phyloP scores from a whole-genome alignment of 1,284 basidiomycete species.

The Cryptococcus sp. region DNA sequence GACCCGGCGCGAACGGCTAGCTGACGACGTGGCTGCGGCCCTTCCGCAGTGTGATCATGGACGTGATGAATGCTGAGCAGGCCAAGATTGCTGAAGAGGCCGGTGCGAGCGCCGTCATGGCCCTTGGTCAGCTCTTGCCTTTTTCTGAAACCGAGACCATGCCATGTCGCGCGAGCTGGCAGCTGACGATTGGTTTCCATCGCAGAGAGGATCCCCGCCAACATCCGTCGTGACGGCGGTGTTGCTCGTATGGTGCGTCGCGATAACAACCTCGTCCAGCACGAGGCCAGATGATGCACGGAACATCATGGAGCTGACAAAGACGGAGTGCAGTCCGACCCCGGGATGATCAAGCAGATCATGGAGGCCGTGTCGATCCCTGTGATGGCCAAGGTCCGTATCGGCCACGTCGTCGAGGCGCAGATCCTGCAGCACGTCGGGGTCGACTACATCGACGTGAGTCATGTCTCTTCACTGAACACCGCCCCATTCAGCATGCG shows the following conservation, averaged over 20 bases:
- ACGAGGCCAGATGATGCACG: background rate
- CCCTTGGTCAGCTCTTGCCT: constrained; percentile 53
- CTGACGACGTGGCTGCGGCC: background rate
- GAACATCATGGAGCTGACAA: background rate
- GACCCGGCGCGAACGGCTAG: background rate
- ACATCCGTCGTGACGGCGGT: constrained; percentile 85
- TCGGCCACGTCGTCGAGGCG: constrained; percentile 96
- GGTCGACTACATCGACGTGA: constrained; percentile 89
- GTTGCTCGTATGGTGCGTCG: constrained; percentile 83
- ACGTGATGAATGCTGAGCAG: constrained; percentile 59
- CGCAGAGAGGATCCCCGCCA: constrained; percentile 85
- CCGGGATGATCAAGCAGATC: constrained; percentile 94
- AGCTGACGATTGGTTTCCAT: background rate
- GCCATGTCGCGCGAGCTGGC: background rate
- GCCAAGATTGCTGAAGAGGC: constrained; percentile 97
- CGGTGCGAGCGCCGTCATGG: constrained; percentile 98
- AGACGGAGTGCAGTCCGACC: constrained; percentile 67
- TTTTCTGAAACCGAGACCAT: background rate
- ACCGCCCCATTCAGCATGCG: background rate
- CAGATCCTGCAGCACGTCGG: constrained; percentile 94
- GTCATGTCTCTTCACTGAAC: constrained; percentile 8
- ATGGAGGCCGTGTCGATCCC: constrained; percentile 85
- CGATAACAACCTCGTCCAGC: background rate
- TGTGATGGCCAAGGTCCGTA: constrained; percentile 61
- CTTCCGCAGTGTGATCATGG: constrained; percentile 85